Evolutionary conservation across 2,329 filamentous ascomycete genomes (phyloP).

Genomic region (Colletotrichum echinochloae): DNA sequence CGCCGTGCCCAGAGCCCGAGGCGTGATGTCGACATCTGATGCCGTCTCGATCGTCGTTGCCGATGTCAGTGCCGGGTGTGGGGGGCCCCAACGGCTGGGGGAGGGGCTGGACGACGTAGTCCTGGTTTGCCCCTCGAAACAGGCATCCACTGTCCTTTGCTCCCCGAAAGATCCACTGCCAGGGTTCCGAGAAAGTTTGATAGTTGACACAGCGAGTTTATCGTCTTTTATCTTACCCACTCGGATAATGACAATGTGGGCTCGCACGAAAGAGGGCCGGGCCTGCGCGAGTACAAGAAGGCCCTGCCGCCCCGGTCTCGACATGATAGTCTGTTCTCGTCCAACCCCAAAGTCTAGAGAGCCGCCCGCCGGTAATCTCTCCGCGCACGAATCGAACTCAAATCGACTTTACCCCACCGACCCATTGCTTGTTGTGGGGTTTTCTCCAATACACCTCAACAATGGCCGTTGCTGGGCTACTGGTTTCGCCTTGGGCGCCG

Average conservation of each 20-base stretch:
- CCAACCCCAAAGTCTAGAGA: neutral
- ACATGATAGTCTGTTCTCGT: constrained; percentile 8
- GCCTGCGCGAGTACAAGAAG: constrained; percentile 11
- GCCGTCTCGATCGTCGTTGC: constrained; percentile 30
- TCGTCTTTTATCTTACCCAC: neutral
- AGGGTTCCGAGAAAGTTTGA: constrained; percentile 24
- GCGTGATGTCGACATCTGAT: constrained; percentile 28
- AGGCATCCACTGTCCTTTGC: neutral
- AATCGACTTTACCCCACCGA: neutral
- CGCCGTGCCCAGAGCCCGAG: constrained; percentile 12
- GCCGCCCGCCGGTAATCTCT: no score
- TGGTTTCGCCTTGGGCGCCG: constrained; percentile 38
- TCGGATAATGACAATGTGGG: neutral
- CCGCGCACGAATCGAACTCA: neutral
- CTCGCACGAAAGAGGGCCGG: neutral
- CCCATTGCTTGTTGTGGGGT: neutral
- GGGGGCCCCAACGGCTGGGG: constrained; percentile 6
- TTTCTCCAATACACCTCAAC: neutral
- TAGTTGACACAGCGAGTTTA: neutral
- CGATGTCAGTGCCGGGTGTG: constrained; percentile 32
- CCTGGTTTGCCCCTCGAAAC: neutral
- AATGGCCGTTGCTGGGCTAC: constrained; percentile 33
- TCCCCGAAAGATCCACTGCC: constrained; percentile 31
- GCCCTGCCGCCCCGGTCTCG: constrained; percentile 7
- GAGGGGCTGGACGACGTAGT: neutral